Percentiles rank a stretch among this genome's conserved stretches.
These are phyloP conservation scores for Phylloporus arenicola DNA, from an alignment of 768 basidiomycete species.

Conservation along the genomic window DNA sequence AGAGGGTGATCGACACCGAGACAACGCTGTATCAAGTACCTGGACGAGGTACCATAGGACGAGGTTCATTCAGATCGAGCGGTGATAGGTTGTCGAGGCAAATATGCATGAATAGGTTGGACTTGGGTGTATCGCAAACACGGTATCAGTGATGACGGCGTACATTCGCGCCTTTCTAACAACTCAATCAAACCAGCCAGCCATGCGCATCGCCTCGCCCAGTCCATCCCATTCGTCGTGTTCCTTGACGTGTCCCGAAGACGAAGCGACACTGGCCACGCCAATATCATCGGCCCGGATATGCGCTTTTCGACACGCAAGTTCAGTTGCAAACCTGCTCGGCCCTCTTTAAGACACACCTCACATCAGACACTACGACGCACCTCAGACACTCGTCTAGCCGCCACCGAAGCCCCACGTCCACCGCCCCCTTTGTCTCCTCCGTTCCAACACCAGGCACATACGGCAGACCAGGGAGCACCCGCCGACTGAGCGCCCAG, in stretches of 20 bases:
- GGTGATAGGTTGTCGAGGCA: too few relatives aligned
- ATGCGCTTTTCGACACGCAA: constrained; percentile 66
- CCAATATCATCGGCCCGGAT: not conserved
- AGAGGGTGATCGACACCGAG: too few relatives aligned
- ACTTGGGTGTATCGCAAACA: not conserved
- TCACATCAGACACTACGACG: not conserved
- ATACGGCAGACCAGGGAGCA: constrained; percentile 75
- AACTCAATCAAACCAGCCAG: constrained; percentile 65
- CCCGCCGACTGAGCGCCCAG: constrained; percentile 64
- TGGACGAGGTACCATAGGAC: too few relatives aligned
- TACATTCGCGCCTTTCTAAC: not conserved
- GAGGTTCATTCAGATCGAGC: too few relatives aligned
- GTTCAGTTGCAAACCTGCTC: constrained; percentile 74
- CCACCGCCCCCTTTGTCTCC: constrained; percentile 19
- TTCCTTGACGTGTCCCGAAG: constrained; percentile 26
- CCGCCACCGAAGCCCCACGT: constrained; percentile 54
- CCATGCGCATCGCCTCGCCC: constrained; percentile 64
- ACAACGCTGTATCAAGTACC: too few relatives aligned
- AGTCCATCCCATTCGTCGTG: constrained; percentile 61
- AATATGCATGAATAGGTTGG: too few relatives aligned
- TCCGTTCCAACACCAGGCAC: constrained; percentile 37
- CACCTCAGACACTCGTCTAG: constrained; percentile 80
- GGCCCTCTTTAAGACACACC: not conserved
- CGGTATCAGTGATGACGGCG: not conserved
- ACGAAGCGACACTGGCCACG: constrained; percentile 5